Percentiles rank a stretch among this genome's conserved stretches.
Evolutionary conservation across 2,329 filamentous ascomycete species (phyloP).

Genomic region (Capronia coronata): DNA sequence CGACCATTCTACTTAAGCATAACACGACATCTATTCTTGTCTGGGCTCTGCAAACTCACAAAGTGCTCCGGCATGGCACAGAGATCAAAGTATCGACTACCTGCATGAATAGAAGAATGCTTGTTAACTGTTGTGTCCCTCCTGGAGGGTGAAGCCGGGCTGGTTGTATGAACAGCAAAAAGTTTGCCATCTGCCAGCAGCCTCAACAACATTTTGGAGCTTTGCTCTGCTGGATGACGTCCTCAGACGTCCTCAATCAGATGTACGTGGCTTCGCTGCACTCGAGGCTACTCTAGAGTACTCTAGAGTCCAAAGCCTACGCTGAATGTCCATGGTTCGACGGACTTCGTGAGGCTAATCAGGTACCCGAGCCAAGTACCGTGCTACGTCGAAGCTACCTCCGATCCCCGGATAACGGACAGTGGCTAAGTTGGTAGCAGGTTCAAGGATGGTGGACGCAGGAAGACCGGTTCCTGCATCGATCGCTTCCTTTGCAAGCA

Average conservation of each 20-base stretch:
- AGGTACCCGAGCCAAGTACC: slow-evolving; percentile 15
- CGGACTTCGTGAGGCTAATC: slow-evolving; percentile 10
- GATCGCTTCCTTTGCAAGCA: slow-evolving; percentile 18
- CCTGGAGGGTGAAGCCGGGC: background rate
- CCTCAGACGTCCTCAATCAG: background rate
- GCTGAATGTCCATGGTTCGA: slow-evolving; percentile 1
- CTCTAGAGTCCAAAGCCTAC: no score
- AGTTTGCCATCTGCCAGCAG: background rate
- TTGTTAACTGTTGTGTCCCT: background rate
- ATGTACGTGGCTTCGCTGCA: background rate
- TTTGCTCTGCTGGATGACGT: slow-evolving; percentile 6
- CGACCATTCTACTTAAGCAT: background rate
- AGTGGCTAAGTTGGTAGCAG: slow-evolving; percentile 8
- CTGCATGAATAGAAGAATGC: background rate
- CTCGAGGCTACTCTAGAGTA: background rate
- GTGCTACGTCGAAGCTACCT: slow-evolving; percentile 1
- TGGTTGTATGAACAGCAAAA: background rate
- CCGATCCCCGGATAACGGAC: slow-evolving; percentile 8
- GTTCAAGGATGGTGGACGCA: slow-evolving; percentile 6
- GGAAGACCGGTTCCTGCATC: slow-evolving; percentile 12
- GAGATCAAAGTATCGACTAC: background rate
- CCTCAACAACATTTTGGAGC: background rate
- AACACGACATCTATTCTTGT: slow-evolving; percentile 2
- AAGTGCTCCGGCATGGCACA: background rate
- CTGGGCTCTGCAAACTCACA: background rate